Conservation (phyloP, 129 eudicot species). For the Heracleum sosnowskyi region DNA sequence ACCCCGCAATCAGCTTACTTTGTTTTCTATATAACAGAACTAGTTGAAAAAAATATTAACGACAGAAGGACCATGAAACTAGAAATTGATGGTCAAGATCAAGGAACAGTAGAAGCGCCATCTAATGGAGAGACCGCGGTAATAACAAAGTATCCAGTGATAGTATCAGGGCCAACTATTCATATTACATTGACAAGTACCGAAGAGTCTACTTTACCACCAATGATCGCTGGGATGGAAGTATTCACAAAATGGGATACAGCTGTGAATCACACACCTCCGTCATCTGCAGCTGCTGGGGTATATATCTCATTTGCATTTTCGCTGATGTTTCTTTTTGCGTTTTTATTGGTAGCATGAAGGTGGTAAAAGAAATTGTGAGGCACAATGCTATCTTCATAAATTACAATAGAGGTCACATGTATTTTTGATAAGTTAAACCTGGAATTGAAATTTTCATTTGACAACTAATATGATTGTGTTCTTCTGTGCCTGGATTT, state of each 20-base stretch:
- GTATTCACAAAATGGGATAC: conserved; percentile 8
- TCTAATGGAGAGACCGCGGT: not conserved
- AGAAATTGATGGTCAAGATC: not conserved
- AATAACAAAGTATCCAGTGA: conserved; percentile 2
- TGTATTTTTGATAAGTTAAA: too few species aligned
- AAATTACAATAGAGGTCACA: not conserved
- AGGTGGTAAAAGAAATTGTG: not conserved
- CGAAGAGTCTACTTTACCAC: not conserved
- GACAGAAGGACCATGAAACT: not conserved
- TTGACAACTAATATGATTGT: not conserved
- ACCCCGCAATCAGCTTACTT: conserved; percentile 5
- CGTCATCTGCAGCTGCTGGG: not conserved
- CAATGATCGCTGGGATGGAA: conserved; percentile 8
- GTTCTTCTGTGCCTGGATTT: not conserved
- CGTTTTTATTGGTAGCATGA: not conserved
- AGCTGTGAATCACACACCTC: not conserved
- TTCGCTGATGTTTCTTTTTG: not conserved
- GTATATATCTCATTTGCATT: not conserved
- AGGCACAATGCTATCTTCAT: not conserved
- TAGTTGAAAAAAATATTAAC: not conserved
- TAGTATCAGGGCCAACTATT: not conserved
- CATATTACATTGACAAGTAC: not conserved
- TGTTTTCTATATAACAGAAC: conserved; percentile 11
- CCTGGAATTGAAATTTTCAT: not conserved
- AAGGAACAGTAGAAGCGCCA: conserved; percentile 3